phyloP scores from a whole-genome alignment of 2,329 filamentous ascomycete genomes.

The Aureobasidium sp. region DNA sequence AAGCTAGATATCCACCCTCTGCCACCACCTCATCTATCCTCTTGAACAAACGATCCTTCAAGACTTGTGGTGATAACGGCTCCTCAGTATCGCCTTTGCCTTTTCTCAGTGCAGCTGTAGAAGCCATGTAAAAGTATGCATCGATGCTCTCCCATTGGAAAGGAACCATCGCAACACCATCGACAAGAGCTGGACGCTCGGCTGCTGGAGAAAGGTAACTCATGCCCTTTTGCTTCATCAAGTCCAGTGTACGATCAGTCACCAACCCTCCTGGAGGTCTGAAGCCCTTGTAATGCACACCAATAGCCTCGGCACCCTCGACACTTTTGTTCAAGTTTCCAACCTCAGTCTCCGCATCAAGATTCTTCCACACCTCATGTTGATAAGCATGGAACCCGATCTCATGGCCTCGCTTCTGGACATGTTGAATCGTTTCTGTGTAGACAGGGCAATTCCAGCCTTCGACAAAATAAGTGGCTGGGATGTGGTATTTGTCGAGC shows the following conservation, averaged over 20 bases:
- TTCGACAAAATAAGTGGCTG: slow-evolving; percentile 26
- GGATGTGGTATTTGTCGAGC: slow-evolving; percentile 20
- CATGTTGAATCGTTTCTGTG: slow-evolving; percentile 15
- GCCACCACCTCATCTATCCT: slow-evolving; percentile 23
- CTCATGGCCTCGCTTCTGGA: slow-evolving; percentile 23
- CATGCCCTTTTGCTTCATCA: slow-evolving; percentile 22
- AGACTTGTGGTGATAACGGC: slow-evolving; percentile 15
- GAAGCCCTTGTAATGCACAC: slow-evolving; percentile 22
- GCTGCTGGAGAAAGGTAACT: slow-evolving; percentile 26
- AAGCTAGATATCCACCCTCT: slow-evolving; percentile 21
- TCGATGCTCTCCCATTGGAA: slow-evolving; percentile 23
- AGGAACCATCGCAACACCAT: slow-evolving; percentile 15
- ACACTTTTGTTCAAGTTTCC: slow-evolving; percentile 23
- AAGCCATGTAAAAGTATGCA: slow-evolving; percentile 27
- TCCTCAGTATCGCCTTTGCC: slow-evolving; percentile 20
- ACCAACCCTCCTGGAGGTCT: slow-evolving; percentile 25
- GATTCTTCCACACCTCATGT: slow-evolving; percentile 25
- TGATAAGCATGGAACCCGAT: slow-evolving; percentile 27
- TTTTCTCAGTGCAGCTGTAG: slow-evolving; percentile 20
- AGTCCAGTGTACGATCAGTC: slow-evolving; percentile 21
- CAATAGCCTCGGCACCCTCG: slow-evolving; percentile 15
- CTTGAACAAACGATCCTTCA: slow-evolving; percentile 17
- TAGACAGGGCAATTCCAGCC: slow-evolving; percentile 24
- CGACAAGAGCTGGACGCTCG: slow-evolving; percentile 19
- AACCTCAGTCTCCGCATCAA: slow-evolving; percentile 17